Base-by-base conservation (phyloP, 768 basidiomycete genomes). In the Tricholoma matsutake region DNA sequence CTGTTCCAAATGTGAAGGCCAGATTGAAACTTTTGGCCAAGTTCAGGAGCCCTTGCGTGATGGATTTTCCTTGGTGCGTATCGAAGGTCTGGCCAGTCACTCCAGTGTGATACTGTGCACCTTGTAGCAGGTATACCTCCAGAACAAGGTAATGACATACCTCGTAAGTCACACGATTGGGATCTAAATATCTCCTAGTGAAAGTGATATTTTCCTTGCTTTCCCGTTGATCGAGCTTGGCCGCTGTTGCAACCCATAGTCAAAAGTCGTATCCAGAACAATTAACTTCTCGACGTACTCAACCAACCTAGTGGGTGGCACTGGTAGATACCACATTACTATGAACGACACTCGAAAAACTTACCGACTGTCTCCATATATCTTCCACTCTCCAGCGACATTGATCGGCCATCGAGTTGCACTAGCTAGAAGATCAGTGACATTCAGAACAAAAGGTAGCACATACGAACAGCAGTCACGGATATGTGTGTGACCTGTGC, bases 341-440 rank as follows among this genome's bases (percentile, higher is more conserved):
- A 3, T 63, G 49, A 61, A 22, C 13, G 43, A 60, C 41, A 18
- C 1, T 20, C 3, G 32, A 18, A 22, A 18, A 4, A 28, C 82
- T 11, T 54, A 89, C 92, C 93, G 57, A 96, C 78, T 9, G 94
- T 97, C 75, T 97, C 95, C 88, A 96, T 91, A 70, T 96, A 96
- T 22, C 92, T 79, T 16, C 95, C 91, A 64, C 91, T 89, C 67
- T 93, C 91, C 62, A 95, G 70, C 1, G 88, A 79, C 78, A 94
- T 92, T 0, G 88, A 87, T n/a, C 87, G 81, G 3, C 81, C 82
- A 71, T 94, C 93, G 20, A 86, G 75, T 71, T 87, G 86, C 22
- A 82, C 84, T 86, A 54, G 9, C 43, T 56, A 22, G 55, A 39
- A 52, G 22, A 31, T 32, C 39, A 25, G 32, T 22, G 14, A 31